phyloP scores from a whole-genome alignment of 352 stramenopile species.

The Pythium chondricola region DNA sequence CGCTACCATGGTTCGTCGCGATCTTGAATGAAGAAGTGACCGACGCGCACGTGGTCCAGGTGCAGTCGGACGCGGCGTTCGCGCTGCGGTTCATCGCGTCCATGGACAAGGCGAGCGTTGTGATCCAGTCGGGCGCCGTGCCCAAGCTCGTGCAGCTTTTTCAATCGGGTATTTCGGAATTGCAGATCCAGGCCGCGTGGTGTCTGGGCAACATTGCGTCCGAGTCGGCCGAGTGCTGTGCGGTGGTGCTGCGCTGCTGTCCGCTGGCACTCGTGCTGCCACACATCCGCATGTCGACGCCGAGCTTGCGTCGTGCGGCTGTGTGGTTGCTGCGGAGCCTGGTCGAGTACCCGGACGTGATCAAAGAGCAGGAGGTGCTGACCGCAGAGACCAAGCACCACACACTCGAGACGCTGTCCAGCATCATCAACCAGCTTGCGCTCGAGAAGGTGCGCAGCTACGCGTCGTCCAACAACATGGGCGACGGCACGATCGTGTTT shows the following conservation, averaged over 20 bases:
- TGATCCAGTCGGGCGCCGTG: slow-evolving; percentile 69
- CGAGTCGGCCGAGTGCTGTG: slow-evolving; percentile 63
- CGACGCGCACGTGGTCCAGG: slow-evolving; percentile 56
- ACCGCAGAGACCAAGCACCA: slow-evolving; percentile 52
- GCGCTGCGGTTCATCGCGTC: slow-evolving; percentile 84
- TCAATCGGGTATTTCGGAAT: slow-evolving; percentile 79
- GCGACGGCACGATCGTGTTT: slow-evolving; percentile 42
- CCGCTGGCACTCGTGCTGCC: slow-evolving; percentile 63
- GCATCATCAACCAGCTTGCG: slow-evolving; percentile 75
- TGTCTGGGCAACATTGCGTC: slow-evolving; percentile 83
- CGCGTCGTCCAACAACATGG: slow-evolving; percentile 38
- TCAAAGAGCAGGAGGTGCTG: slow-evolving; percentile 46
- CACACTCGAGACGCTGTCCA: slow-evolving; percentile 63
- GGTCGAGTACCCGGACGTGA: slow-evolving; percentile 75
- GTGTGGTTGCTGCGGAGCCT: slow-evolving; percentile 83
- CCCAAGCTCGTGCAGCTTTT: slow-evolving; percentile 80
- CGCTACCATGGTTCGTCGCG: slow-evolving; percentile 69
- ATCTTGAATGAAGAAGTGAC: slow-evolving; percentile 68
- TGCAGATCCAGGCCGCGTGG: slow-evolving; percentile 85
- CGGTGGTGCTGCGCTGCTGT: slow-evolving; percentile 66
- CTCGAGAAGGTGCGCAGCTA: slow-evolving; percentile 67
- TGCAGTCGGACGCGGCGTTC: slow-evolving; percentile 84
- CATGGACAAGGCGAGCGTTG: slow-evolving; percentile 76
- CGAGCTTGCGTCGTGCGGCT: slow-evolving; percentile 58
- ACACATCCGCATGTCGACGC: slow-evolving; percentile 83